Evolutionary conservation across 108 stramenopile genomes (phyloP).

Genomic region (Schizochytrium sp.): DNA sequence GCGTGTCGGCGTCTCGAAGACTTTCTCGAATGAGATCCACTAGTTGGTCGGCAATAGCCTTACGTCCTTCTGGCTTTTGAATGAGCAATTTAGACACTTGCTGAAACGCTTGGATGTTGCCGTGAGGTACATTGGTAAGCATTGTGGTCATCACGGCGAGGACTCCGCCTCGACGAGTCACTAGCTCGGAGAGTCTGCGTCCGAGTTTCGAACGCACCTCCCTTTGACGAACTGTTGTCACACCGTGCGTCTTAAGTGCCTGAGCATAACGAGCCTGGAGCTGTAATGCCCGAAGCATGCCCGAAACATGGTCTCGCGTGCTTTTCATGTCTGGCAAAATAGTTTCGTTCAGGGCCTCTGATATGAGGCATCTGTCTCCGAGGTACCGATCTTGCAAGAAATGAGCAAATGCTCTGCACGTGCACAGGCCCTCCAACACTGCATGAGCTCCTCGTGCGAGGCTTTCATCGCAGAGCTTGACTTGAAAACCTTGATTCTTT

Average conservation of each 20-base stretch:
- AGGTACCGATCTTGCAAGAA: conserved; percentile 12
- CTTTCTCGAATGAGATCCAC: conserved; percentile 9
- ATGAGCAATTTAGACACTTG: background rate
- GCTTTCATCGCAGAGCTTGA: background rate
- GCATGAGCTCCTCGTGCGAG: background rate
- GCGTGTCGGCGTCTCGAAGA: background rate
- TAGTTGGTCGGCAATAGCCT: conserved; percentile 13
- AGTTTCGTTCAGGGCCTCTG: background rate
- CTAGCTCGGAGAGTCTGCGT: background rate
- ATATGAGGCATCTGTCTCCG: background rate
- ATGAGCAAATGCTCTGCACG: background rate
- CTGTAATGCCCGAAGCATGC: background rate
- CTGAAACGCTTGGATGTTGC: conserved; percentile 58
- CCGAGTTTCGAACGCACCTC: background rate
- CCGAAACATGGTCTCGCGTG: background rate
- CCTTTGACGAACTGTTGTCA: background rate
- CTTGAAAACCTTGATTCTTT: background rate
- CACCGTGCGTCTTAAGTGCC: background rate
- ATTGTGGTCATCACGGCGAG: conserved; percentile 24
- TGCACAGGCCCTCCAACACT: background rate
- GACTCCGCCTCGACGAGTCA: conserved; percentile 13
- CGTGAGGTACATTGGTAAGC: conserved; percentile 35
- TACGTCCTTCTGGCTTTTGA: background rate
- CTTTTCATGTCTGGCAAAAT: background rate
- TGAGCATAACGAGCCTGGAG: conserved; percentile 4